Evolutionary conservation across 306 rosid genomes (phyloP), one percentile per base, ranked within the genome.

Genomic region (Cicer pinnatifidum): DNA sequence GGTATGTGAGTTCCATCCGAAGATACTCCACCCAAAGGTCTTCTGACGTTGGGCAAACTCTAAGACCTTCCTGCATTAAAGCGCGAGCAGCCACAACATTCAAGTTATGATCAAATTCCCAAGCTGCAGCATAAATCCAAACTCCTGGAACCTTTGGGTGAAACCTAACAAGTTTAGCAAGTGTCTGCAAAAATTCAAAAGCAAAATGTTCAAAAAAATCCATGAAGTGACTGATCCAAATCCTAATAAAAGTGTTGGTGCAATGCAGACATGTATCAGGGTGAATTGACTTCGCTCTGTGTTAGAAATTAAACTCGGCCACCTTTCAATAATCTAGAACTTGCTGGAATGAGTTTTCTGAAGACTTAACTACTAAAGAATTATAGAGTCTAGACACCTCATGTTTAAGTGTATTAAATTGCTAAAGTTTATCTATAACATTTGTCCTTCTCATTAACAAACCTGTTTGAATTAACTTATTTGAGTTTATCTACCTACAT

Each of bases 61-160:
- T 88, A 76, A 94, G 86, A 77, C 97, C 98, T 59, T 76, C 88
- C 67, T 85, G 90, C 98, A 94, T 94, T 58, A 90, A 82, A 86
- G 92, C 88, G 64, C 97, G 98, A 8, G 97, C 96, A 40, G 96
- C 88, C 38, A 79, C 84, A 10, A 88, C 92, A 79, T 94, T 94
- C 73, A 83, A 79, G 85, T 88, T 88, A 62, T 82, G 87, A 84
- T 89, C 97, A 68, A 94, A 94, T 83, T 94, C 98, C 98, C 98
- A 94, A 84, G 96, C 95, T 20, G 98, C 98, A 75, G 96, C 96
- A 84, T 94, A 94, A 12, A 94, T 87, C 98, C 98, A 94, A 76
- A 87, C 90, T 54, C 91, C 90, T 0, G 97, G 93, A 59, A 89
- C 93, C 83, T 88, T 94, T 8, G 98, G 92, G 59, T 94, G 98